Evolutionary conservation across 1,284 basidiomycete genomes (phyloP).

Genomic region (Limonomyces culmigenus): DNA sequence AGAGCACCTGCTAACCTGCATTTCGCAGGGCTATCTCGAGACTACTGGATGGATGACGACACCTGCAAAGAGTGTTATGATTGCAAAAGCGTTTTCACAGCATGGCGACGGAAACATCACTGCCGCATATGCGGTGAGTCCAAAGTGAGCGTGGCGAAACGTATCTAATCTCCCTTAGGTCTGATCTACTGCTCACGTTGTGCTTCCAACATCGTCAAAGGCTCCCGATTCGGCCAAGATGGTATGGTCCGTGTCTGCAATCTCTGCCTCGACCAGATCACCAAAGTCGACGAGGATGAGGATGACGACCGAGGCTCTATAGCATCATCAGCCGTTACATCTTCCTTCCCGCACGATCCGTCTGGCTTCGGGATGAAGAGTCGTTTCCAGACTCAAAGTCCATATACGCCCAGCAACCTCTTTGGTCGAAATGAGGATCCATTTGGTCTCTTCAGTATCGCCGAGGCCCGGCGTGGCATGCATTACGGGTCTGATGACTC

Average conservation of each 20-base stretch:
- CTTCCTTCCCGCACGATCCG: constrained; percentile 39
- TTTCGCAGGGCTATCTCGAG: constrained; percentile 51
- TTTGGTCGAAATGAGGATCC: constrained; percentile 63
- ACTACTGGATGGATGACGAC: constrained; percentile 98
- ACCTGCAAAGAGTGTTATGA: constrained; percentile 92
- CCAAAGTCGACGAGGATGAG: constrained; percentile 62
- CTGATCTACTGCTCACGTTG: constrained; percentile 88
- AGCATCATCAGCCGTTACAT: constrained; percentile 44
- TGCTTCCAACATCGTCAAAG: constrained; percentile 95
- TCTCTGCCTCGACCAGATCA: constrained; percentile 81
- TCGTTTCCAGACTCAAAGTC: too few relatives aligned
- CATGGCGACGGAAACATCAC: constrained; percentile 89
- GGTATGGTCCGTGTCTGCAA: constrained; percentile 91
- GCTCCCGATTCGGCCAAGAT: constrained; percentile 83
- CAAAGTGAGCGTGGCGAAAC: background rate
- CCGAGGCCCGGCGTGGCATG: constrained; percentile 47
- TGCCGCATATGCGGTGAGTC: constrained; percentile 78
- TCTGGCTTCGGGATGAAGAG: too few relatives aligned
- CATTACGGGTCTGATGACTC: constrained; percentile 27
- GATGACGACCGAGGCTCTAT: constrained; percentile 72
- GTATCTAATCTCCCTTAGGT: constrained; percentile 25
- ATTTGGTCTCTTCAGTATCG: constrained; percentile 64
- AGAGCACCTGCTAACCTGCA: too few relatives aligned
- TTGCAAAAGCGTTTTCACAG: constrained; percentile 81
- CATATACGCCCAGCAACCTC: constrained; percentile 76